Conservation (phyloP, 352 stramenopile genomes). For the Phytophthora vignae region DNA sequence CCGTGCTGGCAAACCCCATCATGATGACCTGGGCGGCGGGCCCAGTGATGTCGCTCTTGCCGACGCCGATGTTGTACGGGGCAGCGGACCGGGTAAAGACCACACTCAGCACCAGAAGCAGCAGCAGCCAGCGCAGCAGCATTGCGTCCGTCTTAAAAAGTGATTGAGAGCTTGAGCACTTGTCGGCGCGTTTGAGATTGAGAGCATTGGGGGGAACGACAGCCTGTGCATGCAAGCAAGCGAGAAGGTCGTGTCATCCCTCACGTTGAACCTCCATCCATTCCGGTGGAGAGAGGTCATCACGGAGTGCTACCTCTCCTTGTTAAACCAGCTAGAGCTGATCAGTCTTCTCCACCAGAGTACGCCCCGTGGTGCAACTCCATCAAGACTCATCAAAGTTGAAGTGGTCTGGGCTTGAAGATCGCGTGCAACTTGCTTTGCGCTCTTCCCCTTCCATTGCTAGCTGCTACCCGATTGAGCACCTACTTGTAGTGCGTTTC, state of each 20-base stretch:
- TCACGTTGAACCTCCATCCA: neutral
- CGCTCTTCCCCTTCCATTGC: no score
- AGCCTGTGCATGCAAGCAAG: neutral
- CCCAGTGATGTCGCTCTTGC: conserved; percentile 71
- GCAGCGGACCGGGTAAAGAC: neutral
- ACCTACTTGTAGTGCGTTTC: no score
- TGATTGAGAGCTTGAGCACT: neutral
- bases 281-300: conserved; percentile 1
- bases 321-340: neutral
- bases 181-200: neutral
- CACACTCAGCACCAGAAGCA: neutral
- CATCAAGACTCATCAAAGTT: conserved; percentile 1
- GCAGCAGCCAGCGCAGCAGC: neutral
- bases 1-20: conserved; percentile 66
- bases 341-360: neutral
- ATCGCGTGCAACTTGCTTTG: neutral
- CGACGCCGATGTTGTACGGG: conserved; percentile 58
- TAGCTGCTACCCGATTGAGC: no score
- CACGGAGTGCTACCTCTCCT: neutral
- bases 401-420: neutral
- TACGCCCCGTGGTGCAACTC: neutral
- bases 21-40: conserved; percentile 66
- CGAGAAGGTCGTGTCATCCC: neutral
- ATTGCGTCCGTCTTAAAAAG: neutral
- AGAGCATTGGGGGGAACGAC: neutral